Percentiles rank a stretch among this genome's conserved stretches.
Conservation (phyloP, 192 early-diverging fungal genomes). For the Rhizoclosmatium globosum region DNA sequence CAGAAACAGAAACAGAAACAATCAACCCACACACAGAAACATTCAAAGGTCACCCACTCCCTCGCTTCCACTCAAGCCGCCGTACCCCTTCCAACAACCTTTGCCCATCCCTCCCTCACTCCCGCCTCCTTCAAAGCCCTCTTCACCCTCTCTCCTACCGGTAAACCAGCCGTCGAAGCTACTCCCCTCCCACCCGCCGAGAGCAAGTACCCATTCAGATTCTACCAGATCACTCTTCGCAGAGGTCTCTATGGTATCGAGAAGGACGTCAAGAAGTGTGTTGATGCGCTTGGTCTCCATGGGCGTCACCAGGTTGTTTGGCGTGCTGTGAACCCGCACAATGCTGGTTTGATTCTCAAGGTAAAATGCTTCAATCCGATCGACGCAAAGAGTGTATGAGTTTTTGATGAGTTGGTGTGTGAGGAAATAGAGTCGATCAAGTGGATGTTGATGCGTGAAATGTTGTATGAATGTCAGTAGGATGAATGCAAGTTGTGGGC, state of each 20-base stretch:
- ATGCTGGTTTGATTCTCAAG: conserved; percentile 70
- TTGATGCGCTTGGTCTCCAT: conserved; percentile 60
- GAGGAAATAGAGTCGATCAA: no score
- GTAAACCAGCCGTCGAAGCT: conserved; percentile 27
- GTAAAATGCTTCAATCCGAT: conserved; percentile 39
- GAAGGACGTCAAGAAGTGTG: conserved; percentile 54
- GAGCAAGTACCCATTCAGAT: conserved; percentile 49
- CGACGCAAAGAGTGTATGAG: not conserved
- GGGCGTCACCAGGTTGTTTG: conserved; percentile 66
- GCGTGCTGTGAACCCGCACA: conserved; percentile 54
- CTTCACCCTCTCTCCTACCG: conserved; percentile 22
- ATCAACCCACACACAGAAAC: no score
- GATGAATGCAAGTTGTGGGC: no score
- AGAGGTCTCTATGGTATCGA: conserved; percentile 68
- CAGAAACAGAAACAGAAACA: not conserved
- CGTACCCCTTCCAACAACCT: conserved; percentile 54
- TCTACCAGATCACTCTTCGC: conserved; percentile 68
- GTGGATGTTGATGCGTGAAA: no score
- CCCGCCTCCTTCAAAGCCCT: not conserved
- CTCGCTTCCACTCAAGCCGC: conserved; percentile 50
- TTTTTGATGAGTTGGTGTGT: not conserved
- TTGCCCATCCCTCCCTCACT: conserved; percentile 24
- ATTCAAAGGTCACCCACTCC: conserved; percentile 22
- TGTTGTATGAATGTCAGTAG: no score
- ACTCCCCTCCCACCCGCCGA: conserved; percentile 5